Evolutionary conservation across 305 asterid species (phyloP), one percentile per base, ranked within the genome.

Genomic region (Solanum aculeatissimum): DNA sequence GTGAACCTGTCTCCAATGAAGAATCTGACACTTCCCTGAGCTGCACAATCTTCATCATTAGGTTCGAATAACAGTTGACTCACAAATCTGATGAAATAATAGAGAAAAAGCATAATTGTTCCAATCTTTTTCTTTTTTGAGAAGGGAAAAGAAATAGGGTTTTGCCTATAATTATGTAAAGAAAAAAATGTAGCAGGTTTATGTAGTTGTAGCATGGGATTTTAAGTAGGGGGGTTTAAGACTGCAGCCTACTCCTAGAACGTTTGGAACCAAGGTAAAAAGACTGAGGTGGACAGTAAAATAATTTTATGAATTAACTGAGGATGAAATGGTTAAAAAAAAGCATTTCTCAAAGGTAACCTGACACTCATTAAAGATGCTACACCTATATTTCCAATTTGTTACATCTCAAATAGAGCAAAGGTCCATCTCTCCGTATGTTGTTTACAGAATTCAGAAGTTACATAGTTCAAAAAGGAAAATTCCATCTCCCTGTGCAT

Each of bases 1-100:
- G 94, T 95, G 98, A 89, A 88, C 91, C 80, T 91, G 94, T 89
- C 98, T 94, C 98, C 98, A 95, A 43, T 95, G 98, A 86, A 89
- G 83, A 83, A 95, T 91, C 91, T 94, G 98, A 84, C 98, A 95
- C 90, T 92, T 90, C 60, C 98, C 98, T 54, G 98, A 95, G 90
- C 98, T 95, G 87, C 92, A 89, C 19, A 86, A 6, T 85, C 71
- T 79, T 80, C 69, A 82, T 43, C 68, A 69, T 69, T 77, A 74
- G 54, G 58, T 83, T 53, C 53, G 66, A 78, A 53, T 47, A 78
- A 6, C 32, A 78, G 19, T 29, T 53, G 82, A 29, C 65, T 51
- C 63, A 49, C 82, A 77, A 51, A 11, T 29, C 65, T 51, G 47
- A 51, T 27, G 82, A 49, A 35, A 51, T 18, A 77, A 77, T 29